These are phyloP conservation scores for Fusarium udum DNA, from an alignment of 2,329 filamentous ascomycete genomes.

Conservation along the genomic window DNA sequence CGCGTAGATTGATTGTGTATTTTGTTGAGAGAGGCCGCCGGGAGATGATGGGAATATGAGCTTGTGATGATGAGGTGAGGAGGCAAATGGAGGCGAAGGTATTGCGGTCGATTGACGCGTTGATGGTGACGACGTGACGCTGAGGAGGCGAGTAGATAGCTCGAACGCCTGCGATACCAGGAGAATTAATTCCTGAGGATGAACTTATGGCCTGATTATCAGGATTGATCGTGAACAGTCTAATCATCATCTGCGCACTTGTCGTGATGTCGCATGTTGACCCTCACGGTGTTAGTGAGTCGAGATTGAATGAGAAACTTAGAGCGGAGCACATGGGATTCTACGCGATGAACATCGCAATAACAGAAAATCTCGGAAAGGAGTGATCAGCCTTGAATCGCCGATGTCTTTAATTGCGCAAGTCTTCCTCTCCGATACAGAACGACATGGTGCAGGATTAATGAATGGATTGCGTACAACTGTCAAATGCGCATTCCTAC, in stretches of 20 bases:
- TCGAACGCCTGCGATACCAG: not conserved
- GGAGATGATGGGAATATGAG: not conserved
- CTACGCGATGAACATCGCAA: not conserved
- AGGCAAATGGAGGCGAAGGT: not conserved
- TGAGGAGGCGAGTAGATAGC: not conserved
- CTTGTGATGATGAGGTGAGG: not conserved
- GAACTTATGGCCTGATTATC: not conserved
- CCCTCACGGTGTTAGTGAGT: too few relatives aligned
- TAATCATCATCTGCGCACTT: not conserved
- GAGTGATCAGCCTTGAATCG: rapidly evolving
- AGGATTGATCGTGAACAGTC: not conserved
- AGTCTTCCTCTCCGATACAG: rapidly evolving
- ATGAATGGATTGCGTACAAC: rapidly evolving
- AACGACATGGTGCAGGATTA: rapidly evolving
- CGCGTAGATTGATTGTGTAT: not conserved
- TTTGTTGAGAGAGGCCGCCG: not conserved
- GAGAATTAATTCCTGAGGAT: not conserved
- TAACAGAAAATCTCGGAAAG: not conserved
- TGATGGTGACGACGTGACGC: not conserved
- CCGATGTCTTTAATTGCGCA: not conserved
- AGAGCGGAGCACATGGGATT: too few relatives aligned
- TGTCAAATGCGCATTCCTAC: not conserved
- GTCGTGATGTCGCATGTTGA: too few relatives aligned
- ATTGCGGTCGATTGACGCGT: not conserved
- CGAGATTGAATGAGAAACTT: not conserved